These are phyloP conservation scores for Panellus pusillus DNA, from an alignment of 768 basidiomycete genomes.

Conservation along the genomic window DNA sequence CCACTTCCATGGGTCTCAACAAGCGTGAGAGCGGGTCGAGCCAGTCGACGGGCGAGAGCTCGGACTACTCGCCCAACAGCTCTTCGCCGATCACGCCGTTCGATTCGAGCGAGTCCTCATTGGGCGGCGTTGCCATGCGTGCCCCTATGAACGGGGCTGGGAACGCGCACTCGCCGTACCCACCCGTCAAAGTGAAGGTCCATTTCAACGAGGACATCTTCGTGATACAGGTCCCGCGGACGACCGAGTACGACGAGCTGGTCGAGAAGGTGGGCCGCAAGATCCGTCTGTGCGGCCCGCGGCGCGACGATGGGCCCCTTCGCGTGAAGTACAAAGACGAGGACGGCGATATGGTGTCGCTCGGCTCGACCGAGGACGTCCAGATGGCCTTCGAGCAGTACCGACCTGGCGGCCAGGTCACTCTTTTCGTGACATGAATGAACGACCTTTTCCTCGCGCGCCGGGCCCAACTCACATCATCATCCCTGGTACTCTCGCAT, in stretches of 20 bases:
- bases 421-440: constrained; percentile 71
- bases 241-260: constrained; percentile 78
- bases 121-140: constrained; percentile 57
- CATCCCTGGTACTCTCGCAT: constrained; percentile 28
- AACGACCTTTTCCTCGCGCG: constrained; percentile 3
- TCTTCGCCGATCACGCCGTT: constrained; percentile 88
- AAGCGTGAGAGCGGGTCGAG: constrained; percentile 87
- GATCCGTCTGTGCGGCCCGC: constrained; percentile 87
- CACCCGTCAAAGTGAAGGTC: constrained; percentile 87
- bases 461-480: constrained; percentile 20
- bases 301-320: constrained; percentile 75
- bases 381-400: constrained; percentile 91
- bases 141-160: constrained; percentile 27
- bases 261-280: constrained; percentile 91
- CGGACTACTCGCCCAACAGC: constrained; percentile 82
- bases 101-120: constrained; percentile 84
- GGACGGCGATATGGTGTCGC: constrained; percentile 86
- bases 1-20: constrained; percentile 37
- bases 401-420: constrained; percentile 78
- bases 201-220: constrained; percentile 95
- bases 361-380: constrained; percentile 90
- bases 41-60: constrained; percentile 75
- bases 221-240: constrained; percentile 83
- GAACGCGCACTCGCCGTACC: constrained; percentile 25
- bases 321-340: constrained; percentile 90